These are phyloP conservation scores for Suhomyces ambrosiae DNA, from an alignment of 1,139 yeast species.

Conservation along the genomic window DNA sequence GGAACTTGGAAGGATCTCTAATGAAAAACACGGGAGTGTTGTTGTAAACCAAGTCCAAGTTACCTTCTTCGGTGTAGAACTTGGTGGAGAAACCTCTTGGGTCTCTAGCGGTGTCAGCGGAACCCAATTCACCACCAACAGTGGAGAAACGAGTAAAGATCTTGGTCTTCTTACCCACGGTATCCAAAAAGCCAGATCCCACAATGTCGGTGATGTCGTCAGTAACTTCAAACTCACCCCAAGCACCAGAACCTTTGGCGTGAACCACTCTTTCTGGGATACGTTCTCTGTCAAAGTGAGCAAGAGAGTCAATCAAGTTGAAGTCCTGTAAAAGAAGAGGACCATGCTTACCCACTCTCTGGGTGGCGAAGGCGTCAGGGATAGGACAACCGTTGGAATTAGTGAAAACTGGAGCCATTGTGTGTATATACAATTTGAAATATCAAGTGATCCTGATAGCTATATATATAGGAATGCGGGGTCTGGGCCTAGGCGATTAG, in stretches of 20 bases:
- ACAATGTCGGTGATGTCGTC: slow-evolving; percentile 79
- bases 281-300: slow-evolving; percentile 86
- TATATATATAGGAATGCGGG: slow-evolving; percentile 8
- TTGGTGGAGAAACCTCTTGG: slow-evolving; percentile 87
- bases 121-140: slow-evolving; percentile 86
- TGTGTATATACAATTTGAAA: slow-evolving; percentile 3
- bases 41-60: slow-evolving; percentile 85
- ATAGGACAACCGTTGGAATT: slow-evolving; percentile 78
- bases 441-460: neutral
- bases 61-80: slow-evolving; percentile 86
- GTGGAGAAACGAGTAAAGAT: slow-evolving; percentile 80
- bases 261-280: slow-evolving; percentile 90
- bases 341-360: slow-evolving; percentile 72
- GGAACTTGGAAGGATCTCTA: slow-evolving; percentile 86
- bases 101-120: slow-evolving; percentile 86
- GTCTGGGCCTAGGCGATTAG: slow-evolving; percentile 9
- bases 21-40: slow-evolving; percentile 88
- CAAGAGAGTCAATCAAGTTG: slow-evolving; percentile 72
- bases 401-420: slow-evolving; percentile 51
- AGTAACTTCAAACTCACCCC: slow-evolving; percentile 77
- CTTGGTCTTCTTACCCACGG: slow-evolving; percentile 75
- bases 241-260: slow-evolving; percentile 89
- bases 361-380: slow-evolving; percentile 68
- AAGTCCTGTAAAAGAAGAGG: slow-evolving; percentile 79
- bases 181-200: slow-evolving; percentile 67